Evolutionary conservation across 306 rosid species (phyloP).

Genomic region (Lotus japonicus): DNA sequence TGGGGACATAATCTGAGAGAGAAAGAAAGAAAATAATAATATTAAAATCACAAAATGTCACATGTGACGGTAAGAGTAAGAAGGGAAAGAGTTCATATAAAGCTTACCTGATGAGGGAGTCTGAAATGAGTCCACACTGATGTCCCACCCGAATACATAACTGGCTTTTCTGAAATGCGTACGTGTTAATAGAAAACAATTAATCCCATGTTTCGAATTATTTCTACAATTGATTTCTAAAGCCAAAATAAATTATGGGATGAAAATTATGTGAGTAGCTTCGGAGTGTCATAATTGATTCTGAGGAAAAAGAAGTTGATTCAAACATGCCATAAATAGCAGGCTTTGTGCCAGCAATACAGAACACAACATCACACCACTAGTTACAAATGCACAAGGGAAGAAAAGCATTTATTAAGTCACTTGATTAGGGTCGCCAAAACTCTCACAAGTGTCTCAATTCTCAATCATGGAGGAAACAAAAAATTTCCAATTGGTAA

Average conservation of each 20-base stretch:
- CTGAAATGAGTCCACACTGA: conserved; percentile 53
- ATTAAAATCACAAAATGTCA: not conserved
- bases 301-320: no score
- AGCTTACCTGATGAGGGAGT: conserved; percentile 62
- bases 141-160: conserved; percentile 49
- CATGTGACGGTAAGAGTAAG: not conserved
- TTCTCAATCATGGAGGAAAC: not conserved
- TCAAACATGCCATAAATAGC: not conserved
- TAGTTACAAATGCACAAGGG: not conserved
- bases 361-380: not conserved
- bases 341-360: not conserved
- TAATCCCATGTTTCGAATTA: no score
- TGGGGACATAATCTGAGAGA: conserved; percentile 36
- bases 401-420: not conserved
- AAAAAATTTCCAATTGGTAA: not conserved
- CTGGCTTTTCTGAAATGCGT: conserved; percentile 56
- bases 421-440: not conserved
- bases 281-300: no score
- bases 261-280: no score
- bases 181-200: not conserved
- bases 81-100: not conserved
- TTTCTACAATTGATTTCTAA: no score
- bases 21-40: not conserved
- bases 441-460: not conserved
- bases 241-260: no score